A percentile compares a stretch with the other conserved stretches of the same genome.
Conservation (phyloP, 108 stramenopile genomes). For the Conticribra weissflogii region DNA sequence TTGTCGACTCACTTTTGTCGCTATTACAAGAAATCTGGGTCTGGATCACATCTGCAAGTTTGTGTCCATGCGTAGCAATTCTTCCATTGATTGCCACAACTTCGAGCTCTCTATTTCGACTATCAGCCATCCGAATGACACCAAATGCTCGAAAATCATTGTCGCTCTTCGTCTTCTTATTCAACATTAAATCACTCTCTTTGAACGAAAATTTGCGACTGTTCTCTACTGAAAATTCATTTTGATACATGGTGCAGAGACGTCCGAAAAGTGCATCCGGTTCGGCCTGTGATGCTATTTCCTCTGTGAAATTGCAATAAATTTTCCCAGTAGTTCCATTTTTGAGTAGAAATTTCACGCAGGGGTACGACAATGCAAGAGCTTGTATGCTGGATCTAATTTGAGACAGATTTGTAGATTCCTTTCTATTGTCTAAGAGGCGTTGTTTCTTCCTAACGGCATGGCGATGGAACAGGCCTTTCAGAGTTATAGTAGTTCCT, state of each 20-base stretch:
- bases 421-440: background rate
- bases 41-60: constrained; percentile 14
- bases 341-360: too few species aligned
- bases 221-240: background rate
- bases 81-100: constrained; percentile 25
- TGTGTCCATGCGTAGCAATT: constrained; percentile 3
- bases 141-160: constrained; percentile 28
- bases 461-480: constrained; percentile 31
- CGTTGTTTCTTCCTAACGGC: constrained; percentile 28
- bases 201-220: background rate
- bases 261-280: constrained; percentile 15
- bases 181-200: constrained; percentile 4
- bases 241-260: constrained; percentile 11
- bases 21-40: background rate
- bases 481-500: constrained; percentile 29
- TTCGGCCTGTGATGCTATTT: too few species aligned
- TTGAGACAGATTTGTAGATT: constrained; percentile 10
- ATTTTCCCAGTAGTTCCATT: too few species aligned
- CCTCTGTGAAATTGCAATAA: too few species aligned
- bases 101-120: constrained; percentile 23
- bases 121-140: constrained; percentile 2
- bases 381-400: constrained; percentile 27
- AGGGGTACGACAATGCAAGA: constrained; percentile 19
- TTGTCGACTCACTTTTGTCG: too few species aligned
- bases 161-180: constrained; percentile 1